A percentile compares a stretch with the other conserved stretches of the same genome.
Conservation (phyloP, 129 eudicot species). For the Artemisia argyi region DNA sequence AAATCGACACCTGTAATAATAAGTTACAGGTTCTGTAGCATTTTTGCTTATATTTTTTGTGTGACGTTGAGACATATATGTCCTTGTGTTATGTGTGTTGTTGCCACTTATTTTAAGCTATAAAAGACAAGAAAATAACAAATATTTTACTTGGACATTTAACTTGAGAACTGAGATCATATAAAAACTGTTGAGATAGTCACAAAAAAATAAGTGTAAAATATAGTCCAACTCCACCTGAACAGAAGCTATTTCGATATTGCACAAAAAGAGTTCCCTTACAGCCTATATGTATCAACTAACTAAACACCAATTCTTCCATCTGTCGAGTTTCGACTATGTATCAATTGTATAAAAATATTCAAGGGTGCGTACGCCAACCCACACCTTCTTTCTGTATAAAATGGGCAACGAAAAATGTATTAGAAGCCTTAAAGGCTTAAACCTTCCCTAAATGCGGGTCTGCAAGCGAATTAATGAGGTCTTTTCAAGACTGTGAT, state of each 20-base stretch:
- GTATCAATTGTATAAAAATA: slow-evolving; percentile 24
- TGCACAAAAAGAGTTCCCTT: slow-evolving; percentile 10
- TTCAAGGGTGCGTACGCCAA: background rate
- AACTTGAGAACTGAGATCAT: background rate
- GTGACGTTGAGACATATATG: no score
- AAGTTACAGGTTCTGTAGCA: no score
- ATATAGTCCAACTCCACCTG: slow-evolving; percentile 3
- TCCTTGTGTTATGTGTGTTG: background rate
- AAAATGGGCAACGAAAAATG: background rate
- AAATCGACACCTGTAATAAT: no score
- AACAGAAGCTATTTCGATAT: slow-evolving; percentile 11
- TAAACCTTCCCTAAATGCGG: slow-evolving; percentile 54
- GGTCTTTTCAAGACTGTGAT: slow-evolving; percentile 95
- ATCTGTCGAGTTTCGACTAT: slow-evolving; percentile 6
- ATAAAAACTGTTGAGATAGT: background rate
- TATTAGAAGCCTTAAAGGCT: background rate
- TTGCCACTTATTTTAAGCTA: background rate
- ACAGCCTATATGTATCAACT: background rate
- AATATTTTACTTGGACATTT: background rate
- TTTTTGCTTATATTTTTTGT: no score
- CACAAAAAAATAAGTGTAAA: slow-evolving; percentile 10
- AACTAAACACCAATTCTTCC: slow-evolving; percentile 13
- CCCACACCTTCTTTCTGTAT: background rate
- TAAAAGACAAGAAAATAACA: background rate
- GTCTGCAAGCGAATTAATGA: slow-evolving; percentile 66